Percentiles rank a stretch among this genome's conserved stretches.
These are phyloP conservation scores for Grosmannia clavigera DNA, from an alignment of 2,329 filamentous ascomycete species.

Conservation along the genomic window DNA sequence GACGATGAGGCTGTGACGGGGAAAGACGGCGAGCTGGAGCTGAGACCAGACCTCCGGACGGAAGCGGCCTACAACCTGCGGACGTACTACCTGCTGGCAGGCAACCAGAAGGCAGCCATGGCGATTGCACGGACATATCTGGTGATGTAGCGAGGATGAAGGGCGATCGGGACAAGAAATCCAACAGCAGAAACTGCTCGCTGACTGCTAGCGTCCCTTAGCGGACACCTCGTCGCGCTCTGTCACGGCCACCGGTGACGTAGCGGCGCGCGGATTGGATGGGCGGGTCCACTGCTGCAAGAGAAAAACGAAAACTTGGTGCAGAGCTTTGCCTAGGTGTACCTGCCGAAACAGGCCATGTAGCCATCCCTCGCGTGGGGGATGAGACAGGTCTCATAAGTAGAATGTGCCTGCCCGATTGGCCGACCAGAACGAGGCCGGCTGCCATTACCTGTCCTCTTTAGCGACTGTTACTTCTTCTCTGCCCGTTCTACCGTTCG, in stretches of 20 bases:
- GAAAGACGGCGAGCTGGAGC: not conserved
- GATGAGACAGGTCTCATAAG: not conserved
- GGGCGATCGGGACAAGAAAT: no score
- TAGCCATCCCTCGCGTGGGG: no score
- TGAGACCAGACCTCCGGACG: slow-evolving; percentile 37
- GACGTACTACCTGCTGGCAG: slow-evolving; percentile 51
- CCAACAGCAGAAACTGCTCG: no score
- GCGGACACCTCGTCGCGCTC: no score
- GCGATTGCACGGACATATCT: slow-evolving; percentile 48
- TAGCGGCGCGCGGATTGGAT: not conserved
- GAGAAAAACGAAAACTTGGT: not conserved
- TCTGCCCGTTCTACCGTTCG: not conserved
- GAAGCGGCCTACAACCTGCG: slow-evolving; percentile 69
- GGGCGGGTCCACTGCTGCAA: no score
- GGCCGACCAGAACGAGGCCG: not conserved
- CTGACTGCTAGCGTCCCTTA: not conserved
- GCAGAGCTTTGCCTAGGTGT: not conserved
- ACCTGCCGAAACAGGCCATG: no score
- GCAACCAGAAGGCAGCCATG: slow-evolving; percentile 48
- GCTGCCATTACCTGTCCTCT: not conserved
- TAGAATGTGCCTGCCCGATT: not conserved
- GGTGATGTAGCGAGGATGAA: slow-evolving; percentile 24
- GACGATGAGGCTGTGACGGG: not conserved
- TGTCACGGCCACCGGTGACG: not conserved
- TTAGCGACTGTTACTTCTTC: not conserved